phyloP scores from a whole-genome alignment of 1,284 basidiomycete genomes.

The Vanrija sp. region DNA sequence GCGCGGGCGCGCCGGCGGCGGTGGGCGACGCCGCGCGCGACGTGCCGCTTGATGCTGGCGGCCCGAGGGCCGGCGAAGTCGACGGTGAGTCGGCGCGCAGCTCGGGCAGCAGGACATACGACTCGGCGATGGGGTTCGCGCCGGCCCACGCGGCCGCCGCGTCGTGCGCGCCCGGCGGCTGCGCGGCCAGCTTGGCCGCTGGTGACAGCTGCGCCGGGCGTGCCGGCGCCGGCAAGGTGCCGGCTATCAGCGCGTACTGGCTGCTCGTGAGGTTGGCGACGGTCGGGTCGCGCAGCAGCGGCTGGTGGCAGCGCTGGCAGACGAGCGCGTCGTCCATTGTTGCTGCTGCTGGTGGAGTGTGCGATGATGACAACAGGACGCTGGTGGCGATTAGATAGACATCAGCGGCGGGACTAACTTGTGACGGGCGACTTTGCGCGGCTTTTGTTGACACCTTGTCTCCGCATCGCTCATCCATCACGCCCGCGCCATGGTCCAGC shows the following conservation, averaged over 20 bases:
- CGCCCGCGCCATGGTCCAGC: not conserved
- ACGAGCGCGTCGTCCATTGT: slow-evolving; percentile 21
- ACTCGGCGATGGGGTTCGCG: slow-evolving; percentile 60
- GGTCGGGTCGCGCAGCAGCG: slow-evolving; percentile 79
- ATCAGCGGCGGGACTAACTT: not conserved
- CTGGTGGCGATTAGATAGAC: slow-evolving; percentile 1
- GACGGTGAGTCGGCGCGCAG: not conserved
- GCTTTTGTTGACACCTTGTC: not conserved
- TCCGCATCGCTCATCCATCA: not conserved
- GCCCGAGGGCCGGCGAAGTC: slow-evolving; percentile 8
- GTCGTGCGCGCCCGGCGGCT: slow-evolving; percentile 55
- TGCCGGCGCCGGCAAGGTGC: slow-evolving; percentile 57
- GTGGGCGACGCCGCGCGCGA: slow-evolving; percentile 13
- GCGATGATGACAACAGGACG: not conserved
- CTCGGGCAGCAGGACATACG: slow-evolving; percentile 83
- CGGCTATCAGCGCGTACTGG: slow-evolving; percentile 75
- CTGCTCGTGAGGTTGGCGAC: slow-evolving; percentile 76
- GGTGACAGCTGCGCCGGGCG: slow-evolving; percentile 48
- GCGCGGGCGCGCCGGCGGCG: slow-evolving; percentile 17
- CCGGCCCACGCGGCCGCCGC: slow-evolving; percentile 53
- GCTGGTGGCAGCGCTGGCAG: slow-evolving; percentile 54
- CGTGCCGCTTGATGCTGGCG: not conserved
- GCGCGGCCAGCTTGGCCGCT: slow-evolving; percentile 56
- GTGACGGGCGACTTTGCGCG: not conserved
- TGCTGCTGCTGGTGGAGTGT: not conserved